These are phyloP conservation scores for Cladorrhinum sp. DNA, from an alignment of 2,329 filamentous ascomycete species.

Conservation along the genomic window DNA sequence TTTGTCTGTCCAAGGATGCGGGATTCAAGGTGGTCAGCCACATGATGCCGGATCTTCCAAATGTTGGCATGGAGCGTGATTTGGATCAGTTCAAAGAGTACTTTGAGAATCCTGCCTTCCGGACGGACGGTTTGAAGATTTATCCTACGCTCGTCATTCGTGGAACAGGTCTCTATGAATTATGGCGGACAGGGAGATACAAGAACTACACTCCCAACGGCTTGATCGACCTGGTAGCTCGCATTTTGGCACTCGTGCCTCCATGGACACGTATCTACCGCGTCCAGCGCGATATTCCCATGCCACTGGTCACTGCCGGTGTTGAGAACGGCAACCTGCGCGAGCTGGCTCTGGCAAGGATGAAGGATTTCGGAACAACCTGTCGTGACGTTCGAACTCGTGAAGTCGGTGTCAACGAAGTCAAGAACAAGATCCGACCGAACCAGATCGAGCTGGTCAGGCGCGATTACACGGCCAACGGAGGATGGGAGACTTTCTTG, in stretches of 20 bases:
- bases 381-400: constrained; percentile 95
- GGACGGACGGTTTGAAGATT: constrained; percentile 95
- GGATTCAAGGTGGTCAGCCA: constrained; percentile 99
- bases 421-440: constrained; percentile 96
- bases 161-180: constrained; percentile 91
- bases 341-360: constrained; percentile 88
- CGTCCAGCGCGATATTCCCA: constrained; percentile 98
- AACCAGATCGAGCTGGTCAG: constrained; percentile 94
- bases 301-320: constrained; percentile 97
- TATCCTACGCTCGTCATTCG: constrained; percentile 97
- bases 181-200: constrained; percentile 95
- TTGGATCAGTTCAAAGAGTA: constrained; percentile 97
- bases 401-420: constrained; percentile 97
- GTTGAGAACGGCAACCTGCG: constrained; percentile 97
- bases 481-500: constrained; percentile 97
- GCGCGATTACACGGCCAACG: constrained; percentile 91
- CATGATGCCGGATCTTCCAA: constrained; percentile 99
- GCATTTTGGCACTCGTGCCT: constrained; percentile 91
- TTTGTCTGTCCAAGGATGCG: constrained; percentile 94
- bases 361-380: constrained; percentile 98
- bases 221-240: constrained; percentile 88
- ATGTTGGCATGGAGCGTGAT: constrained; percentile 97
- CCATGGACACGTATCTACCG: constrained; percentile 99
- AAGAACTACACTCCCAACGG: constrained; percentile 99
- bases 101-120: constrained; percentile 93